Evolutionary conservation across 2,329 filamentous ascomycete species (phyloP), one percentile per base, ranked within the genome.

Genomic region (Colletotrichum sp.): DNA sequence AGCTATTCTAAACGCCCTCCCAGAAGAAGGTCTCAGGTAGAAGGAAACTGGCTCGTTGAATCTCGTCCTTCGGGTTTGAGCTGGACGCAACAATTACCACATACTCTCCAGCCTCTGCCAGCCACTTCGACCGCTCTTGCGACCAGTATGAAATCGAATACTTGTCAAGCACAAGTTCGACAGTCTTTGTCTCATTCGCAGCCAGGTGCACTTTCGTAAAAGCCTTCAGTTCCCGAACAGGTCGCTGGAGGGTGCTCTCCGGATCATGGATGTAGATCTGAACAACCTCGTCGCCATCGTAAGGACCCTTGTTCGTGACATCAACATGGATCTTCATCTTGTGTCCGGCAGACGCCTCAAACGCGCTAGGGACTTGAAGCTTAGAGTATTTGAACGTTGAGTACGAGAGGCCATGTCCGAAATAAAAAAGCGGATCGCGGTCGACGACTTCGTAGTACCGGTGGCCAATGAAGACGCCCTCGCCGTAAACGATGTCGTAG

Each of bases 381-480:
- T 89, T 85, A 2, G 87, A 89, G 78, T 90, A 89, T 12, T 82
- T 79, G 82, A 96, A 96, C 0, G 86, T 91, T 0, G 94, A 96
- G 84, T 96, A 97, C 18, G 93, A 94, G 2, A 97, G 87, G 3
- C 95, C 95, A 80, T 95, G 93, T 15, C 95, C 95, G 81, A 97
- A 97, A 73, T 93, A 89, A 84, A 96, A 97, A 32, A 94, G 89
- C 0, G 93, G 91, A 1, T 88, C 87, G 6, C 91, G 88, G 43
- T 92, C 88, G n/a, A 90, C 88, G 79, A 91, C 93, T 81, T 97
- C 94, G 82, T 95, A 97, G 86, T 93, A 95, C 26, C 94, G 89
- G 85, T 97, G 97, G 5, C 95, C 95, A 48, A 96, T 88, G 82
- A 95, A 96, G 61, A 97, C 87, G 76, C 95, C 94, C 83, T 97